Evolutionary conservation across 2,329 filamentous ascomycete genomes (phyloP).

Genomic region (Aspergillus pseudonomiae): DNA sequence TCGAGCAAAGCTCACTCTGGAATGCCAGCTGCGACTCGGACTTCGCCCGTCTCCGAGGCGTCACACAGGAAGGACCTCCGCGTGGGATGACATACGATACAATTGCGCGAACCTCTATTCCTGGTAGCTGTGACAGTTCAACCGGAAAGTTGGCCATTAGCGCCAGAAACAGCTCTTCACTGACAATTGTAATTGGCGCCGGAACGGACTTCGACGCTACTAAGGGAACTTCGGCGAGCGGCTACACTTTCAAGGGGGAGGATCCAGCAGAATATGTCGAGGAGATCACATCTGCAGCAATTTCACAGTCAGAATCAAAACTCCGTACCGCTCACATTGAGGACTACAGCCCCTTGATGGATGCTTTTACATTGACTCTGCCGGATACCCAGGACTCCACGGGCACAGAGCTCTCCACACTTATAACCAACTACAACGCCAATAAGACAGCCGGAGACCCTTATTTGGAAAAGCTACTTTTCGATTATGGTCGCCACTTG

Average conservation of each 20-base stretch:
- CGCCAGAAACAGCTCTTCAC: neutral
- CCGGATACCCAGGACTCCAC: slow-evolving; percentile 19
- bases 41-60: neutral
- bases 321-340: slow-evolving; percentile 20
- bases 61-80: neutral
- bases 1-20: slow-evolving; percentile 24
- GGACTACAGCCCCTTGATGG: slow-evolving; percentile 19
- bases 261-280: slow-evolving; percentile 48
- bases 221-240: slow-evolving; percentile 48
- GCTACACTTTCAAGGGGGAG: slow-evolving; percentile 54
- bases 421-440: neutral
- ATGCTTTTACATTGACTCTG: slow-evolving; percentile 47
- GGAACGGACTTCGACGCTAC: slow-evolving; percentile 53
- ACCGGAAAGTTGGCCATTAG: slow-evolving; percentile 4
- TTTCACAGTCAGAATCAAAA: slow-evolving; percentile 9
- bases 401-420: slow-evolving; percentile 14
- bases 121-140: slow-evolving; percentile 34
- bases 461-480: slow-evolving; percentile 55
- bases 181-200: slow-evolving; percentile 46
- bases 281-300: slow-evolving; percentile 23
- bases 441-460: slow-evolving; percentile 47
- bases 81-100: neutral
- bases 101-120: neutral
- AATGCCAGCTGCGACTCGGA: neutral
- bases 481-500: slow-evolving; percentile 57